phyloP scores from a whole-genome alignment of 2,329 filamentous ascomycete species.

The Didymella lethalis region DNA sequence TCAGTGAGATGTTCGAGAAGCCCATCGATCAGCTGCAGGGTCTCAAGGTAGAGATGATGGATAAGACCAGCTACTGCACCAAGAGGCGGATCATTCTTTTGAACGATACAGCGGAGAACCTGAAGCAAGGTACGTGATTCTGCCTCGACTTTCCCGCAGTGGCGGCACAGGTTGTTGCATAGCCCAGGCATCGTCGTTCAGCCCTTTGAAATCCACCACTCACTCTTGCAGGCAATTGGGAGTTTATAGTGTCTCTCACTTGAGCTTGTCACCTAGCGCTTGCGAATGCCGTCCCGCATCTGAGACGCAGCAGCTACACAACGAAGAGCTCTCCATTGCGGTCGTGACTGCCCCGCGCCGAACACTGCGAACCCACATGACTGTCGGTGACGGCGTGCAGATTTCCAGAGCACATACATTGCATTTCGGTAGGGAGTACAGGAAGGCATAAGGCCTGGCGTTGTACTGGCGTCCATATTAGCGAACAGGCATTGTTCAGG shows the following conservation, averaged over 20 bases:
- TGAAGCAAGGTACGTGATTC: slow-evolving; percentile 76
- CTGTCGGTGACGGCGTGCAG: background rate
- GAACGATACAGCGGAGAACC: slow-evolving; percentile 89
- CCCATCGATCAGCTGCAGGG: slow-evolving; percentile 84
- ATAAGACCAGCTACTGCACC: slow-evolving; percentile 97
- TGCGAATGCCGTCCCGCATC: background rate
- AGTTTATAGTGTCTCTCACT: slow-evolving; percentile 41
- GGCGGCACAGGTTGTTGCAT: background rate
- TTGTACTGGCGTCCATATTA: slow-evolving; percentile 27
- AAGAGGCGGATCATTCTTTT: slow-evolving; percentile 88
- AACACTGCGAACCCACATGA: background rate
- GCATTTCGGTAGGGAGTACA: slow-evolving; percentile 22
- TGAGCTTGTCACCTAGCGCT: slow-evolving; percentile 15
- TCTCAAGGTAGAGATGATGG: slow-evolving; percentile 96
- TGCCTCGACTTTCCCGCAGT: background rate
- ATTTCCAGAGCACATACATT: slow-evolving; percentile 11
- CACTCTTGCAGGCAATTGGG: slow-evolving; percentile 40
- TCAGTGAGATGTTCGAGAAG: slow-evolving; percentile 99
- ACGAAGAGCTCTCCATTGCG: background rate
- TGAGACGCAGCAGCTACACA: background rate
- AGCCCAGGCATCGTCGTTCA: background rate
- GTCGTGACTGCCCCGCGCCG: background rate
- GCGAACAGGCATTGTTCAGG: slow-evolving; percentile 22
- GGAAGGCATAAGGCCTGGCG: slow-evolving; percentile 26
- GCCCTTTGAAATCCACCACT: slow-evolving; percentile 7